Evolutionary conservation across 2,329 filamentous ascomycete species (phyloP).

Genomic region (Aureobasidium leucospermi): DNA sequence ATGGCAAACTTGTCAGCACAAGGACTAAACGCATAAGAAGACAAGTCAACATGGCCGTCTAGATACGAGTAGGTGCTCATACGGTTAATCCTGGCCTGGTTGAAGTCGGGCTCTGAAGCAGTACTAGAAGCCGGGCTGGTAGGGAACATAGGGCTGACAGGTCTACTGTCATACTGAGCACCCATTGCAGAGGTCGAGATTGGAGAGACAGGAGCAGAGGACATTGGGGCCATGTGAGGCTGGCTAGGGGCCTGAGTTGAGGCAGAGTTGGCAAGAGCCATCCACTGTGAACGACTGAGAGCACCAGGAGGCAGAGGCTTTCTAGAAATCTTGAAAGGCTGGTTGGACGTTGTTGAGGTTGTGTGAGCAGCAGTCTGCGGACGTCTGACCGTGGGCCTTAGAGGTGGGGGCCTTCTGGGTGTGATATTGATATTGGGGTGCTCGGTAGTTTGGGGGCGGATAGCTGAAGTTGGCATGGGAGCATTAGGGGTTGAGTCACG

Average conservation of each 20-base stretch:
- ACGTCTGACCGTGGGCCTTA: not conserved
- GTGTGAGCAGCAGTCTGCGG: not conserved
- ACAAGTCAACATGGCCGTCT: not conserved
- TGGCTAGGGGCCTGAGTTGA: not conserved
- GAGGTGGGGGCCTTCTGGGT: too few species aligned
- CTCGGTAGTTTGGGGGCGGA: too few species aligned
- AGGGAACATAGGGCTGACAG: not conserved
- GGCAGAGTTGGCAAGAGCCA: too few species aligned
- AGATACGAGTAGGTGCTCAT: slow-evolving; percentile 3
- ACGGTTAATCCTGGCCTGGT: not conserved
- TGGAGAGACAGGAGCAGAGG: not conserved
- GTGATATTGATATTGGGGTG: too few species aligned
- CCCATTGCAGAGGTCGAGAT: not conserved
- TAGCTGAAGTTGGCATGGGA: not conserved
- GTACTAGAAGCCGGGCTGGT: not conserved
- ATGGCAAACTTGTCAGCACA: not conserved
- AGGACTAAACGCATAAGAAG: not conserved
- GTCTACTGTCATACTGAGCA: not conserved
- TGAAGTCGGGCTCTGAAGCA: not conserved
- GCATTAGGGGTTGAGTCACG: not conserved
- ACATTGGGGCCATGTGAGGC: too few species aligned
- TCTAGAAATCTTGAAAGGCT: not conserved
- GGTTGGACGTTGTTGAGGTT: too few species aligned
- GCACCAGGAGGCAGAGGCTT: not conserved
- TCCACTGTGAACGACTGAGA: too few species aligned